Conservation (phyloP, 495 filamentous ascomycete genomes). For the Cudoniella acicularis region DNA sequence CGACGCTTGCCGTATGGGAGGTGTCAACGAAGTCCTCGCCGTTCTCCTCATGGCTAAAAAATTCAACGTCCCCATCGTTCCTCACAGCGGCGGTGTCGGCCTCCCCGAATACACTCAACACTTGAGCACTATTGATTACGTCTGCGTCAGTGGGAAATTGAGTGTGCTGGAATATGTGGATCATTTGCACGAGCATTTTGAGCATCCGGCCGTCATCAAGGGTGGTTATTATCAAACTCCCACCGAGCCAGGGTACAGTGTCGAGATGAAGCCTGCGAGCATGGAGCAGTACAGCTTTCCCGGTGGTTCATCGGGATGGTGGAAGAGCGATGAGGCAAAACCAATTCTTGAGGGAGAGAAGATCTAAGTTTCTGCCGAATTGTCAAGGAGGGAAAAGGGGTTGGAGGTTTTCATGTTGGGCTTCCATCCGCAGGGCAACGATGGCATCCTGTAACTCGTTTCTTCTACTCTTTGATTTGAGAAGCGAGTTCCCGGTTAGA, state of each 20-base stretch:
- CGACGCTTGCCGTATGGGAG: constrained; percentile 87
- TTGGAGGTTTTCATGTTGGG: constrained; percentile 34
- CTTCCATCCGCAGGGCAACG: constrained; percentile 55
- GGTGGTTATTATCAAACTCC: constrained; percentile 89
- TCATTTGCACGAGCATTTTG: constrained; percentile 90
- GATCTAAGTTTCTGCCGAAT: constrained; percentile 28
- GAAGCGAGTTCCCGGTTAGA: not conserved
- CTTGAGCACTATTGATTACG: constrained; percentile 90
- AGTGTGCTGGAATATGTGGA: constrained; percentile 89
- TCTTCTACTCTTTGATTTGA: not conserved
- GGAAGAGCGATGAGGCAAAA: constrained; percentile 68
- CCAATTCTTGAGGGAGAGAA: constrained; percentile 58
- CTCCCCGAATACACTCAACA: constrained; percentile 95
- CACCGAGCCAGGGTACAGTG: constrained; percentile 76
- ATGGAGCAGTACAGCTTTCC: constrained; percentile 77
- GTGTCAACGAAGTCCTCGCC: constrained; percentile 88
- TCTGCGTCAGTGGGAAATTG: constrained; percentile 77
- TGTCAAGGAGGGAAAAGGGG: constrained; percentile 1
- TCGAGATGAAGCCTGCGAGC: constrained; percentile 87
- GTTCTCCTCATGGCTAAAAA: constrained; percentile 91
- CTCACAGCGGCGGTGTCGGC: constrained; percentile 85
- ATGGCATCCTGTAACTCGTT: constrained; percentile 53
- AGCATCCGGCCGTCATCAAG: constrained; percentile 73
- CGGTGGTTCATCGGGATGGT: constrained; percentile 77
- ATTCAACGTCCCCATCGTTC: constrained; percentile 78